phyloP scores from a whole-genome alignment of 176 grass and related monocot genomes.

The Zoysia pacifica region DNA sequence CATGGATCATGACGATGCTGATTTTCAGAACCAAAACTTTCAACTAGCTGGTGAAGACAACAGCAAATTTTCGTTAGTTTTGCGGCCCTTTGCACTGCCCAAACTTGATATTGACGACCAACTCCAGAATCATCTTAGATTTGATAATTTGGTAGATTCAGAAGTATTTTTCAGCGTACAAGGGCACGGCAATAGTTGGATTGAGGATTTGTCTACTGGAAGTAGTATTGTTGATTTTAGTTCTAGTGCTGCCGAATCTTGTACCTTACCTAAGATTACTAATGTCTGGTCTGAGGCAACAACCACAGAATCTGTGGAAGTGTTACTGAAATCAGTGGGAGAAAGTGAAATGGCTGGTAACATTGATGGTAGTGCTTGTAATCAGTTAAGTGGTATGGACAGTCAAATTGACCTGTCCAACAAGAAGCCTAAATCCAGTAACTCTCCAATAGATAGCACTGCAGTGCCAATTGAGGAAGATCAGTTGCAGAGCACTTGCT shows the following conservation, averaged over 20 bases:
- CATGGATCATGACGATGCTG: conserved; percentile 96
- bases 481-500: conserved; percentile 29
- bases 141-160: conserved; percentile 73
- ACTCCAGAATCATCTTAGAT: conserved; percentile 72
- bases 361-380: conserved; percentile 43
- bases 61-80: conserved; percentile 65
- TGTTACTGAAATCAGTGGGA: conserved; percentile 85
- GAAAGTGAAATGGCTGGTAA: conserved; percentile 63
- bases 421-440: conserved; percentile 21
- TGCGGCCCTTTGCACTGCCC: conserved; percentile 72
- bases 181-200: conserved; percentile 73
- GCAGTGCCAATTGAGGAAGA: conserved; percentile 28
- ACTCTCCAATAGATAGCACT: conserved; percentile 33
- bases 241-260: conserved; percentile 60
- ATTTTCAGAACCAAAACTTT: conserved; percentile 88
- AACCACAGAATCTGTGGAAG: conserved; percentile 81
- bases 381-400: conserved; percentile 59
- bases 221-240: conserved; percentile 66
- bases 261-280: conserved; percentile 61
- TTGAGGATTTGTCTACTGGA: conserved; percentile 78
- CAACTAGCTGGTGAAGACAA: conserved; percentile 74
- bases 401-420: conserved; percentile 46
- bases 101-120: conserved; percentile 92
- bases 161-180: conserved; percentile 74
- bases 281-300: conserved; percentile 95